Conservation (phyloP, 140 eudicot genomes). For the Oenanthe javanica region DNA sequence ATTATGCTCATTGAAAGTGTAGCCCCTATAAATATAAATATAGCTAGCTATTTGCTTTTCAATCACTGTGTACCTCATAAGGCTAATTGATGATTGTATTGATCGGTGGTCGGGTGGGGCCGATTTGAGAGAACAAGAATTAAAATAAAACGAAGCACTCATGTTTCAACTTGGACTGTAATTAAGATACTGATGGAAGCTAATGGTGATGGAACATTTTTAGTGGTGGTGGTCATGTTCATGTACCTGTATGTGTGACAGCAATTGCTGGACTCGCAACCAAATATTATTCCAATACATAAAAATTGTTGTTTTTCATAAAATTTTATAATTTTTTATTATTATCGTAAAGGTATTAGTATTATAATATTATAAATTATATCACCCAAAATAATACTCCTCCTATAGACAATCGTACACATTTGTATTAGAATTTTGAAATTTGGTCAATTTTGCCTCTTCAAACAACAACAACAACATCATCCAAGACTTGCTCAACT, state of each 20-base stretch:
- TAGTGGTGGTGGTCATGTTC: conserved; percentile 14
- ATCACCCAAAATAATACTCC: neutral
- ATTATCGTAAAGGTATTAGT: neutral
- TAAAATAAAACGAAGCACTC: neutral
- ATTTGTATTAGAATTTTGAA: too few relatives aligned
- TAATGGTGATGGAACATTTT: conserved; percentile 4
- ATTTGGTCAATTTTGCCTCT: too few relatives aligned
- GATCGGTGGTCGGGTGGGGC: conserved; percentile 5
- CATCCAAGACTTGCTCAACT: too few relatives aligned
- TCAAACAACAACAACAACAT: too few relatives aligned
- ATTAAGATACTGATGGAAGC: too few relatives aligned
- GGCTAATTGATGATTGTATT: neutral
- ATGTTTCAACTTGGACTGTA: neutral
- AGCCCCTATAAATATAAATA: neutral
- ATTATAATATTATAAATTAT: neutral
- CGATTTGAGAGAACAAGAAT: neutral
- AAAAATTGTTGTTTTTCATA: neutral
- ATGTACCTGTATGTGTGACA: neutral
- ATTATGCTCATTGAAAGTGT: neutral
- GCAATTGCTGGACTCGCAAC: neutral
- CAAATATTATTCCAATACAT: neutral
- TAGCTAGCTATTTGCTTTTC: neutral
- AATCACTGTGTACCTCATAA: neutral
- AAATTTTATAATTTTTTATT: neutral
- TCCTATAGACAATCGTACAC: neutral